Evolutionary conservation across 2,329 filamentous ascomycete species (phyloP).

Genomic region (Penicillium sp.): DNA sequence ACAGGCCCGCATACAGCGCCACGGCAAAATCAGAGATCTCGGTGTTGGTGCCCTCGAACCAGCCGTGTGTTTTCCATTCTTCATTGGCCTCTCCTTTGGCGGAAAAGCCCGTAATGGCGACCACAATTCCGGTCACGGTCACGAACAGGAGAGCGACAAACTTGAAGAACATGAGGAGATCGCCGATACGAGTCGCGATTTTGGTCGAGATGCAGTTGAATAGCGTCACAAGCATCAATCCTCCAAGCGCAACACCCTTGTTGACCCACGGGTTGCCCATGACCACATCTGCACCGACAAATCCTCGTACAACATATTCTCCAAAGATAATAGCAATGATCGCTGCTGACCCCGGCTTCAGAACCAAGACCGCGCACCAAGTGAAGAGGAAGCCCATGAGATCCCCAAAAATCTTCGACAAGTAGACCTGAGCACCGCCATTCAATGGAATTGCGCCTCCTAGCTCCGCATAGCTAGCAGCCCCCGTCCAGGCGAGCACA

Average conservation of each 20-base stretch:
- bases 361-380: conserved; percentile 90
- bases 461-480: conserved; percentile 90
- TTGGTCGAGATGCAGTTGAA: conserved; percentile 91
- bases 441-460: conserved; percentile 95
- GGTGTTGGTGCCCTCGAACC: conserved; percentile 83
- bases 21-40: conserved; percentile 88
- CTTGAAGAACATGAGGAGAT: conserved; percentile 96
- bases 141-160: conserved; percentile 86
- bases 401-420: conserved; percentile 96
- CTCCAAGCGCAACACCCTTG: conserved; percentile 80
- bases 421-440: conserved; percentile 88
- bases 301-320: conserved; percentile 88
- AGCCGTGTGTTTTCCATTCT: conserved; percentile 83
- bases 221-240: conserved; percentile 73
- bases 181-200: conserved; percentile 81
- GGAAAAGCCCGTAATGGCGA: conserved; percentile 81
- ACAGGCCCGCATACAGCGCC: conserved; percentile 89
- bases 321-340: conserved; percentile 98
- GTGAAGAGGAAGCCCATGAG: conserved; percentile 91
- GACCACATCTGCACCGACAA: conserved; percentile 82
- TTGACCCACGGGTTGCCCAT: conserved; percentile 83
- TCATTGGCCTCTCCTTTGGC: conserved; percentile 71
- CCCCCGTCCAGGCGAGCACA: conserved; percentile 93
- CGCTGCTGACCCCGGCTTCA: conserved; percentile 90
- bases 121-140: conserved; percentile 83